Conservation (phyloP, 495 filamentous ascomycete genomes). For the Elasticomyces elasticus region DNA sequence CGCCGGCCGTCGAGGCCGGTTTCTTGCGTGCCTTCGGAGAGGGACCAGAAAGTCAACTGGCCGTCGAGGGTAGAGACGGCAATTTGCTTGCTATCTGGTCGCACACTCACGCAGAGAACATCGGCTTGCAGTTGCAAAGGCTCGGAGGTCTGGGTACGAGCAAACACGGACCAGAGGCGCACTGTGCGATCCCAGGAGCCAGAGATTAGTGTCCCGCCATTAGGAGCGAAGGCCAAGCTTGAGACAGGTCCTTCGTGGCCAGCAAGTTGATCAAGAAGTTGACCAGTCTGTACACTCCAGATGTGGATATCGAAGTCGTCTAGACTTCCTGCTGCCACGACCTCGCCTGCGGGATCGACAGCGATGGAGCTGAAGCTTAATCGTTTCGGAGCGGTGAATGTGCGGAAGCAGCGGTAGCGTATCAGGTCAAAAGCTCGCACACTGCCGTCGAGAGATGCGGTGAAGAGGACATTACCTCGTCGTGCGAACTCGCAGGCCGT, state of each 20-base stretch:
- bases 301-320: conserved; percentile 96
- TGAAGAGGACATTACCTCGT: conserved; percentile 89
- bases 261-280: conserved; percentile 78
- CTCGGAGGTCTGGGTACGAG: conserved; percentile 85
- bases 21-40: conserved; percentile 74
- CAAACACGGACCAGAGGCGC: conserved; percentile 90
- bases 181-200: conserved; percentile 95
- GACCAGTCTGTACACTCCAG: conserved; percentile 96
- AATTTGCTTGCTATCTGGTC: conserved; percentile 82
- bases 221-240: conserved; percentile 74
- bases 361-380: conserved; percentile 87
- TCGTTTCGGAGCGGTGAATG: conserved; percentile 85
- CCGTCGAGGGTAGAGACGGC: conserved; percentile 90
- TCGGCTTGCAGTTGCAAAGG: conserved; percentile 84
- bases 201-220: conserved; percentile 71
- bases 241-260: conserved; percentile 92
- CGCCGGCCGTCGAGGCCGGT: conserved; percentile 75
- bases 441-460: conserved; percentile 85
- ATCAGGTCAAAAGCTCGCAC: conserved; percentile 94
- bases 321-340: conserved; percentile 86
- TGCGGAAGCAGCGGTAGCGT: conserved; percentile 91
- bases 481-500: conserved; percentile 94
- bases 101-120: conserved; percentile 74
- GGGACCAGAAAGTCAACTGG: conserved; percentile 88
- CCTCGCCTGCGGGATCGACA: conserved; percentile 92